A percentile compares a stretch with the other conserved stretches of the same genome.
These are phyloP conservation scores for Leucaena leucocephala DNA, from an alignment of 306 rosid genomes.

Conservation along the genomic window DNA sequence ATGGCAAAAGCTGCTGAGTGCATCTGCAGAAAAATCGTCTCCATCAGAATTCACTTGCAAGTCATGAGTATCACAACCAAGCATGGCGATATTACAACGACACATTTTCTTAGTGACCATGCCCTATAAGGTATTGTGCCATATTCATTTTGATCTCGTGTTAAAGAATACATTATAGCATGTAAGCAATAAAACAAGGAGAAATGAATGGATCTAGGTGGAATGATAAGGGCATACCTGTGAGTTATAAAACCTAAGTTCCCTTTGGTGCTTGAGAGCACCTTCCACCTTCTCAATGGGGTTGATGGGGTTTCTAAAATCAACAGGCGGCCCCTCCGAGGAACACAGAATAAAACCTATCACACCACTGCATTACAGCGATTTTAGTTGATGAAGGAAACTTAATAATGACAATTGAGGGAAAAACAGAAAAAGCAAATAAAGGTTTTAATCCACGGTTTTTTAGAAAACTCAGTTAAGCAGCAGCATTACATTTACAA, in stretches of 20 bases:
- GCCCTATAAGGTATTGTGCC: not conserved
- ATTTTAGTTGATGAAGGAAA: constrained; percentile 10
- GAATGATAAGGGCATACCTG: constrained; percentile 50
- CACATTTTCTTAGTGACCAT: not conserved
- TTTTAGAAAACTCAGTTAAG: not conserved
- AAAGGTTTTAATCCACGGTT: constrained; percentile 2
- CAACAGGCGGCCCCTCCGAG: constrained; percentile 84
- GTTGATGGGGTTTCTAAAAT: constrained; percentile 80
- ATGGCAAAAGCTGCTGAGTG: constrained; percentile 88
- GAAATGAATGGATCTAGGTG: not conserved
- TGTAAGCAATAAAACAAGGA: constrained; percentile 1
- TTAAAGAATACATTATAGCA: not conserved
- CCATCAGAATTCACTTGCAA: not conserved
- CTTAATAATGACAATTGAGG: not conserved
- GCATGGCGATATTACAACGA: not conserved
- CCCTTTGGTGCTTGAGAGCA: constrained; percentile 71
- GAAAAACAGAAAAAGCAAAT: not conserved
- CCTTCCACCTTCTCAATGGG: constrained; percentile 87
- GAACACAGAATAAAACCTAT: constrained; percentile 92
- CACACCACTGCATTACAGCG: constrained; percentile 68
- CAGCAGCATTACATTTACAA: not conserved
- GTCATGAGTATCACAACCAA: not conserved
- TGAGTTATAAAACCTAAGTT: constrained; percentile 86
- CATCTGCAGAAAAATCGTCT: constrained; percentile 52
- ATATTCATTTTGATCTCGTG: not conserved